Percentiles rank a stretch among this genome's conserved stretches.
phyloP scores from a whole-genome alignment of 1,284 basidiomycete genomes.

The Cryptococcus sp. region DNA sequence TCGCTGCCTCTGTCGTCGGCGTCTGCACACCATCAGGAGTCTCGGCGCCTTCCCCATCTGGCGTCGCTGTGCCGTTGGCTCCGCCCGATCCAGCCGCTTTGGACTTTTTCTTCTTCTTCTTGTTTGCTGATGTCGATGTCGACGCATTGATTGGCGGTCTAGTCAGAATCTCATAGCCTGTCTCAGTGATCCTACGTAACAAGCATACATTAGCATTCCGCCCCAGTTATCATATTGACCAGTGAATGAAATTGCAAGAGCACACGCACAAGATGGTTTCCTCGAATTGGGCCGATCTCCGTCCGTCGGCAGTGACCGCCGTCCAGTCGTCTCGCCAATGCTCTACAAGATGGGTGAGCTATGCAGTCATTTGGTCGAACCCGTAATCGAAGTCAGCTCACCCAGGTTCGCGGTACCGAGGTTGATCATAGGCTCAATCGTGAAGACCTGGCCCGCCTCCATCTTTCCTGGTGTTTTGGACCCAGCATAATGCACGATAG shows the following conservation, averaged over 20 bases:
- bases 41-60: constrained; percentile 13
- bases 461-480: constrained; percentile 55
- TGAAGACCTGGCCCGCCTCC: constrained; percentile 55
- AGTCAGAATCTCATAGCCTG: constrained; percentile 85
- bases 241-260: neutral
- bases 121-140: constrained; percentile 37
- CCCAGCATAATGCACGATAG: constrained; percentile 54
- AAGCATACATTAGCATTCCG: constrained; percentile 19
- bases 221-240: neutral
- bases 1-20: constrained; percentile 27
- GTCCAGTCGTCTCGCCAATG: constrained; percentile 73
- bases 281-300: constrained; percentile 90
- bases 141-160: constrained; percentile 45
- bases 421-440: constrained; percentile 78
- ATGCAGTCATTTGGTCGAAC: neutral
- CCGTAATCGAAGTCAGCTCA: constrained; percentile 3
- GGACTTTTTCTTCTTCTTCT: constrained; percentile 40
- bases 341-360: constrained; percentile 31
- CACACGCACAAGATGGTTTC: constrained; percentile 81
- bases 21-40: constrained; percentile 23
- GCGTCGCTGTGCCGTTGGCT: constrained; percentile 16
- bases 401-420: constrained; percentile 61
- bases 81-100: constrained; percentile 17
- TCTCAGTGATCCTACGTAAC: constrained; percentile 76
- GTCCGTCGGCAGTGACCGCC: constrained; percentile 83